Evolutionary conservation across 2,329 filamentous ascomycete species (phyloP).

Genomic region (Stromatinia cepivora): DNA sequence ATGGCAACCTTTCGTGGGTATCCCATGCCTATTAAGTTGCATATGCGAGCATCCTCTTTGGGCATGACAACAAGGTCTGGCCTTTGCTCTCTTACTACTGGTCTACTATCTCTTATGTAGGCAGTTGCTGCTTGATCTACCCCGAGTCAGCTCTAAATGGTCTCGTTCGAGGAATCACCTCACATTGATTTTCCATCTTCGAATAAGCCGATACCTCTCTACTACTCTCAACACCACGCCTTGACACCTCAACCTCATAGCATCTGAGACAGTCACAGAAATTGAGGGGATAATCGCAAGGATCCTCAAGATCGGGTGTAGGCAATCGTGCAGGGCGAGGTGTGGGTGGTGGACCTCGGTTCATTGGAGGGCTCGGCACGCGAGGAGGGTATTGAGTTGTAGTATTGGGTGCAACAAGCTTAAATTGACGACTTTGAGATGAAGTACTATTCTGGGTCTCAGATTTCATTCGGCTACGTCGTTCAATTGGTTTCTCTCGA

Average conservation of each 20-base stretch:
- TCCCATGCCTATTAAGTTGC: background rate
- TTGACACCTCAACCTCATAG: background rate
- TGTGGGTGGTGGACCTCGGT: constrained; percentile 30
- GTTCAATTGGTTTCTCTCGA: background rate
- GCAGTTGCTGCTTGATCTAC: constrained; percentile 31
- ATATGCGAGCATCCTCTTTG: background rate
- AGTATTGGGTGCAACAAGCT: constrained; percentile 18
- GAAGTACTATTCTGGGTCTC: background rate
- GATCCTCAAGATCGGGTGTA: constrained; percentile 34
- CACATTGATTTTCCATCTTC: constrained; percentile 23
- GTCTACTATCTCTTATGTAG: constrained; percentile 25
- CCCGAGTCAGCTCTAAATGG: constrained; percentile 20
- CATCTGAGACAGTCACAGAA: constrained; percentile 19
- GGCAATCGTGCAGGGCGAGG: constrained; percentile 33
- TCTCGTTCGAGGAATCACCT: background rate
- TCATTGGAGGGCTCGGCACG: constrained; percentile 27
- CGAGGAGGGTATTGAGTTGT: constrained; percentile 16
- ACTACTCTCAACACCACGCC: background rate
- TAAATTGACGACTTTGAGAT: background rate
- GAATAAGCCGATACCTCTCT: background rate
- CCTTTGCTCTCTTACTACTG: background rate
- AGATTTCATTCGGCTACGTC: background rate
- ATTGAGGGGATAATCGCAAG: constrained; percentile 2
- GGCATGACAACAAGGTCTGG: background rate
- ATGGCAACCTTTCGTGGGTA: background rate